Conservation (phyloP, 345 rosid species). For the Litchi chinensis region DNA sequence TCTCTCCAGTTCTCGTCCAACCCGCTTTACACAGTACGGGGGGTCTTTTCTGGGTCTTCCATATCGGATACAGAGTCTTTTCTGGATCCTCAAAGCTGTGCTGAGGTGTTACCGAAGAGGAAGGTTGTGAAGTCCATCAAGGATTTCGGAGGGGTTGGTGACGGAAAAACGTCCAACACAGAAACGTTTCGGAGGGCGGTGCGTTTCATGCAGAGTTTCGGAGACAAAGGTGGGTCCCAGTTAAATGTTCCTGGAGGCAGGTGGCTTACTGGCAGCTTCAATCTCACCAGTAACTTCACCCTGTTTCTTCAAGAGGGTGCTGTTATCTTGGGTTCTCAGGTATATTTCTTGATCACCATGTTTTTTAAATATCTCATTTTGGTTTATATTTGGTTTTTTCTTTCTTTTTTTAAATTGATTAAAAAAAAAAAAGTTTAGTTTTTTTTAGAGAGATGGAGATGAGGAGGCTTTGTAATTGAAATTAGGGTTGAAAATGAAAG, state of each 20-base stretch:
- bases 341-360: constrained; percentile 4
- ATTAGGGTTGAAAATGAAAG: neutral
- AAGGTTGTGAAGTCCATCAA: constrained; percentile 65
- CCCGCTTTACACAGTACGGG: constrained; percentile 38
- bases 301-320: constrained; percentile 84
- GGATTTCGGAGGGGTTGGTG: constrained; percentile 93
- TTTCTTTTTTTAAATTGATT: neutral
- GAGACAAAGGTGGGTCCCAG: constrained; percentile 63
- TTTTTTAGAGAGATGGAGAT: neutral
- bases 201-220: constrained; percentile 49
- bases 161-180: constrained; percentile 77
- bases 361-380: neutral
- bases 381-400: neutral
- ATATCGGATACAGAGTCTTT: neutral
- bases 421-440: too few species aligned
- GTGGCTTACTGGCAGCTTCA: constrained; percentile 94
- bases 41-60: constrained; percentile 25
- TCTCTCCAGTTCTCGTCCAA: constrained; percentile 63
- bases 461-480: neutral
- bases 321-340: constrained; percentile 88
- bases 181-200: constrained; percentile 74
- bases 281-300: constrained; percentile 91
- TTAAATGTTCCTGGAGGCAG: constrained; percentile 74
- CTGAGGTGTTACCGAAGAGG: constrained; percentile 35
- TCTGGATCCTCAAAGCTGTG: constrained; percentile 38